Conservation (phyloP, 1,139 yeast genomes). For the Taphrina flavorubra region DNA sequence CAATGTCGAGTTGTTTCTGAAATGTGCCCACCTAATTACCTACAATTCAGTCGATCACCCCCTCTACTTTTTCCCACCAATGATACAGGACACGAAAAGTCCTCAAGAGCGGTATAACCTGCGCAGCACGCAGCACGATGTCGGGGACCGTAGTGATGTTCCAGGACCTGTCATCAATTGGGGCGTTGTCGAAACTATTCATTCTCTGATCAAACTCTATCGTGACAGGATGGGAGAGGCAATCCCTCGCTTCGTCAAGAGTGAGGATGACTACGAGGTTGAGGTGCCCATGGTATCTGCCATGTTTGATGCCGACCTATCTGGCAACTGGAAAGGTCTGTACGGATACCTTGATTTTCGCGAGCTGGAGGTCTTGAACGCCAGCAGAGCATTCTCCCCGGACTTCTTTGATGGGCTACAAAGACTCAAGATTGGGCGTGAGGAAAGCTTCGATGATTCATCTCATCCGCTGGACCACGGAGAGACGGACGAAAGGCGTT, state of each 20-base stretch:
- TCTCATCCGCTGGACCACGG: conserved; percentile 8
- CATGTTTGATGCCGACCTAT: conserved; percentile 34
- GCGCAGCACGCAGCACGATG: neutral
- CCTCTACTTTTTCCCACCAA: conserved; percentile 28
- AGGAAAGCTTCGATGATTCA: conserved; percentile 7
- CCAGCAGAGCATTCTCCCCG: conserved; percentile 30
- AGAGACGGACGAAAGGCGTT: neutral
- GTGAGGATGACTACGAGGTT: conserved; percentile 19
- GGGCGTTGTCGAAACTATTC: conserved; percentile 39
- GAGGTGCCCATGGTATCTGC: conserved; percentile 26
- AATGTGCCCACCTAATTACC: conserved; percentile 19
- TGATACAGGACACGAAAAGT: neutral
- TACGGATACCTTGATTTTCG: conserved; percentile 33
- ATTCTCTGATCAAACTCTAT: conserved; percentile 27
- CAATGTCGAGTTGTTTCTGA: conserved; percentile 14
- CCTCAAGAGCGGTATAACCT: neutral
- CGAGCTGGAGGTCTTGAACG: conserved; percentile 20
- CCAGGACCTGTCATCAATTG: conserved; percentile 35
- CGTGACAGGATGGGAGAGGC: conserved; percentile 19
- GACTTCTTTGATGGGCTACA: conserved; percentile 34
- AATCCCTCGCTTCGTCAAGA: conserved; percentile 24
- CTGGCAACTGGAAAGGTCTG: conserved; percentile 28
- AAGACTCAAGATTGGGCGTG: conserved; percentile 18
- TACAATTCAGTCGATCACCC: conserved; percentile 31
- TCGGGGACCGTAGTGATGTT: neutral